Percentiles rank a stretch among this genome's conserved stretches.
Conservation (phyloP, 129 eudicot genomes). For the Flaveria trinervia region DNA sequence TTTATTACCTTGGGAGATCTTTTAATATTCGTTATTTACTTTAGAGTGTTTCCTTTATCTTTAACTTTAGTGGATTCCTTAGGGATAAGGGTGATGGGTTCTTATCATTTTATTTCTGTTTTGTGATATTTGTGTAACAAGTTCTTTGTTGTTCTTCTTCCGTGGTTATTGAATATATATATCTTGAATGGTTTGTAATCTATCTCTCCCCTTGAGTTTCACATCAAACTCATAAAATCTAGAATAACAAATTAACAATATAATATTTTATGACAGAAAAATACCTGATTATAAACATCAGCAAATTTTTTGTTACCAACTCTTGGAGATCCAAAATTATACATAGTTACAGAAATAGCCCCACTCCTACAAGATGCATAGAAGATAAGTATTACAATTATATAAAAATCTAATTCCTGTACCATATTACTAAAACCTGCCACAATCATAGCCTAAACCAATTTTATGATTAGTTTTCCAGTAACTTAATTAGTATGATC, state of each 20-base stretch:
- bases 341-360: slow-evolving; percentile 84
- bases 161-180: neutral
- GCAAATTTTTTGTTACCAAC: slow-evolving; percentile 91
- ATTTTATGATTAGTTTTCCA: neutral
- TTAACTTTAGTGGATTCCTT: neutral
- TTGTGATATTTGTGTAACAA: neutral
- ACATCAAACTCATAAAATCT: slow-evolving; percentile 2
- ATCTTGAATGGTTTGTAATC: neutral
- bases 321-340: slow-evolving; percentile 98
- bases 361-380: slow-evolving; percentile 51
- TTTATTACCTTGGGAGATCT: neutral
- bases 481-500: neutral
- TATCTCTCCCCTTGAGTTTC: neutral
- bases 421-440: slow-evolving; percentile 1
- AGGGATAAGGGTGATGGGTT: neutral
- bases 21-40: neutral
- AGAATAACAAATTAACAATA: slow-evolving; percentile 4
- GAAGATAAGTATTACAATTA: neutral
- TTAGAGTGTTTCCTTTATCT: neutral
- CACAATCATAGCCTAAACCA: neutral
- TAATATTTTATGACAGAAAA: neutral
- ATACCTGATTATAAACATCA: slow-evolving; percentile 83
- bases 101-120: neutral
- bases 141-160: neutral
- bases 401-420: neutral